Conservation (phyloP, 352 stramenopile genomes). For the Saprolegnia parasitica region DNA sequence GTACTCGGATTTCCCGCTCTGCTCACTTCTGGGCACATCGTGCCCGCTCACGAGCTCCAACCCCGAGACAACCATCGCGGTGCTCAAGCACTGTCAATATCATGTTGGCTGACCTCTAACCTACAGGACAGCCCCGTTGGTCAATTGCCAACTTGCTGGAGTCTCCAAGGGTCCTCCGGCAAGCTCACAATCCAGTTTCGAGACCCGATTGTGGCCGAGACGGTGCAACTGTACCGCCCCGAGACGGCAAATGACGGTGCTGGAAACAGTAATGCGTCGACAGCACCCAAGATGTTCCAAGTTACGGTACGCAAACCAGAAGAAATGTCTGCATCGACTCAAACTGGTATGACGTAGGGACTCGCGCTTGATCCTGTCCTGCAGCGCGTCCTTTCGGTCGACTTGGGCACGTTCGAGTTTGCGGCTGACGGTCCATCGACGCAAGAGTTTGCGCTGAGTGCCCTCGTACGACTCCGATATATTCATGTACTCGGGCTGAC, state of each 20-base stretch:
- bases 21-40: conserved; percentile 37
- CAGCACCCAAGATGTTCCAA: conserved; percentile 57
- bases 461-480: conserved; percentile 32
- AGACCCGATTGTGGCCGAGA: conserved; percentile 53
- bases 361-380: conserved; percentile 39
- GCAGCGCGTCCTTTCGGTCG: conserved; percentile 43
- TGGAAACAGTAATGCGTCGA: conserved; percentile 63
- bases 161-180: conserved; percentile 46
- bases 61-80: conserved; percentile 73
- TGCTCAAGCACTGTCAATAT: conserved; percentile 32
- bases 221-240: conserved; percentile 80
- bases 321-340: too few relatives aligned
- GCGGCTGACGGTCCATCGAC: conserved; percentile 41
- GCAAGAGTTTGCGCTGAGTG: conserved; percentile 63
- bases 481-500: too few relatives aligned
- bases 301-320: conserved; percentile 48
- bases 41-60: conserved; percentile 33
- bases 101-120: background rate
- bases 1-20: conserved; percentile 38
- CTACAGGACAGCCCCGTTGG: too few relatives aligned
- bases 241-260: conserved; percentile 42
- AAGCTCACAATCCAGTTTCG: conserved; percentile 73
- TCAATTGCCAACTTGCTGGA: conserved; percentile 48
- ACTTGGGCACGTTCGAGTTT: conserved; percentile 77
- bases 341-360: too few relatives aligned